Evolutionary conservation across 805 yeast genomes (phyloP).

Genomic region (Wickerhamomyces subpelliculosus): DNA sequence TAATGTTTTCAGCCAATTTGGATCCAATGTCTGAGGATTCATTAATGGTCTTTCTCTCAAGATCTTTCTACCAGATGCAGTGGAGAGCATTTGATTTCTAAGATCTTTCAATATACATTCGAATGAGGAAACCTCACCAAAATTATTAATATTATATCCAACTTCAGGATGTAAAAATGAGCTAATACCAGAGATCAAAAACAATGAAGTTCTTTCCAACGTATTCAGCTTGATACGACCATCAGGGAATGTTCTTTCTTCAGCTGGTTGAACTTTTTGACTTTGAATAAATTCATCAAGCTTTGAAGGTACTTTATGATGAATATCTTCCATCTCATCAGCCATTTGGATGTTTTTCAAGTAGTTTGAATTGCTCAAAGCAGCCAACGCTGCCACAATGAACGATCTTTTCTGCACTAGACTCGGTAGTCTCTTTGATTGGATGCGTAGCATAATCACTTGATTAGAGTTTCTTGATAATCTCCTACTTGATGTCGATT

Average conservation of each 20-base stretch:
- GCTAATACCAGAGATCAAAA: conserved; percentile 69
- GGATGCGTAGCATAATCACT: too few relatives aligned
- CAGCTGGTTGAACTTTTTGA: background rate
- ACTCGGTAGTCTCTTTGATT: too few relatives aligned
- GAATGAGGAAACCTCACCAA: conserved; percentile 88
- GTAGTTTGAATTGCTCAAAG: conserved; percentile 15
- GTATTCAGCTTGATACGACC: conserved; percentile 72
- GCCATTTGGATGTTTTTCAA: conserved; percentile 49
- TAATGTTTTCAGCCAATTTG: conserved; percentile 48
- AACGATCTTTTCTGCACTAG: conserved; percentile 9
- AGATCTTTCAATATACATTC: conserved; percentile 56
- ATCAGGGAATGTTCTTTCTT: conserved; percentile 46
- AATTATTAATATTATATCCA: conserved; percentile 68
- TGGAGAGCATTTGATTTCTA: conserved; percentile 67
- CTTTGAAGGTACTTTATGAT: conserved; percentile 8
- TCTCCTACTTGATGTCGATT: too few relatives aligned
- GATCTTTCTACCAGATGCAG: conserved; percentile 70
- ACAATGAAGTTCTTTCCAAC: conserved; percentile 57
- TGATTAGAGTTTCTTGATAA: too few relatives aligned
- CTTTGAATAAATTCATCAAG: conserved; percentile 1
- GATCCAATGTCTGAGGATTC: conserved; percentile 61
- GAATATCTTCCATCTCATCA: conserved; percentile 48
- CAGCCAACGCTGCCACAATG: conserved; percentile 13
- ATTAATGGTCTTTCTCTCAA: conserved; percentile 78
- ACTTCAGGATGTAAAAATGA: conserved; percentile 72